These are phyloP conservation scores for Lophiotrema nucula DNA, from an alignment of 495 filamentous ascomycete species.

Conservation along the genomic window DNA sequence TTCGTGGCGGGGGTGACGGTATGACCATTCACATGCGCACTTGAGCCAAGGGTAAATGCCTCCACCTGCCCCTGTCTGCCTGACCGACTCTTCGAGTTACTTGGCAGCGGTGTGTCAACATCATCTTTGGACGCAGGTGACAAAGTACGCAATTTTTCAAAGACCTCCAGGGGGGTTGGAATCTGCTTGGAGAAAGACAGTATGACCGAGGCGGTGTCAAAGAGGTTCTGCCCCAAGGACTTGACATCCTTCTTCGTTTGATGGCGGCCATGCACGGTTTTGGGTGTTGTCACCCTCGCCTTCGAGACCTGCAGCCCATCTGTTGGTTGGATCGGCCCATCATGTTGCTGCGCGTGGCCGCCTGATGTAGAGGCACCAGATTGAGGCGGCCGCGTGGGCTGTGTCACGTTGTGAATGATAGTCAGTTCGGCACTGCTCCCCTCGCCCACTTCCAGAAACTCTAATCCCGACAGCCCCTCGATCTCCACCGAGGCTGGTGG, in stretches of 20 bases:
- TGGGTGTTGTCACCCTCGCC: neutral
- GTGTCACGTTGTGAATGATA: neutral
- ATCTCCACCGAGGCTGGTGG: slow-evolving; percentile 16
- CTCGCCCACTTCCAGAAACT: neutral
- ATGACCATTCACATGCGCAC: slow-evolving; percentile 5
- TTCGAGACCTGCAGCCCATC: neutral
- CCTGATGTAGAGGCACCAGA: neutral
- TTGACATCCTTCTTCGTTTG: slow-evolving; percentile 30
- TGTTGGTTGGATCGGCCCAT: neutral
- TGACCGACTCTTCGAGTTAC: neutral
- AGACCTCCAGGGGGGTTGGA: slow-evolving; percentile 11
- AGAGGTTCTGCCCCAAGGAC: slow-evolving; percentile 29
- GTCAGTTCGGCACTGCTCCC: neutral
- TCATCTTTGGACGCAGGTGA: neutral
- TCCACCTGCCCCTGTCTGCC: neutral
- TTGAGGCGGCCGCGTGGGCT: neutral
- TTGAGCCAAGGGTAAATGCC: neutral
- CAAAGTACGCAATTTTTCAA: slow-evolving; percentile 7
- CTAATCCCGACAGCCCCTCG: neutral
- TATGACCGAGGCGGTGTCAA: slow-evolving; percentile 28
- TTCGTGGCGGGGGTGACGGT: neutral
- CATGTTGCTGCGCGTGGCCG: neutral
- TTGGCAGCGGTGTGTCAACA: neutral
- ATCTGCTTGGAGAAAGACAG: slow-evolving; percentile 28
- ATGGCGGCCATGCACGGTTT: neutral